These are phyloP conservation scores for Candida pseudoviswanathii DNA, from an alignment of 1,139 yeast species.

Conservation along the genomic window DNA sequence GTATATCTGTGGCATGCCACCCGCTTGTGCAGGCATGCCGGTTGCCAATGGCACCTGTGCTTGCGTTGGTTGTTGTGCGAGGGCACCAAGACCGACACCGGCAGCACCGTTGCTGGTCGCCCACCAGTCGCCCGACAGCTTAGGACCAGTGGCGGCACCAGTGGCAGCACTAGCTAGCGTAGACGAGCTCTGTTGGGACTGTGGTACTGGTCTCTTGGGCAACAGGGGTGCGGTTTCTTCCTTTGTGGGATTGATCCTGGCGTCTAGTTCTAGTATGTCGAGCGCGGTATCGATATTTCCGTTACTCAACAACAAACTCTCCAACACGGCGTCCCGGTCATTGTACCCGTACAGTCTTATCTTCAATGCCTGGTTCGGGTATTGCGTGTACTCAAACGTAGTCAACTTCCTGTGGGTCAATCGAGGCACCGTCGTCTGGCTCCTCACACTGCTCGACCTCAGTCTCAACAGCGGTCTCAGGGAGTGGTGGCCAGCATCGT, in stretches of 20 bases:
- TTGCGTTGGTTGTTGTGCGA: constrained; percentile 12
- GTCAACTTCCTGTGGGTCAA: constrained; percentile 48
- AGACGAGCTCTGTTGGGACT: not conserved
- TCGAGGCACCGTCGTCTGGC: constrained; percentile 26
- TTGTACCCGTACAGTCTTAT: constrained; percentile 48
- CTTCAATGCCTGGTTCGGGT: constrained; percentile 39
- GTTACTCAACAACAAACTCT: constrained; percentile 48
- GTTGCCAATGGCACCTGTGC: not conserved
- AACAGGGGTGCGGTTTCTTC: constrained; percentile 46
- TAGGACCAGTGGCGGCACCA: not conserved
- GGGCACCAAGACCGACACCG: no score
- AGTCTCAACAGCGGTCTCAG: constrained; percentile 17
- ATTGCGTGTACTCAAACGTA: constrained; percentile 44
- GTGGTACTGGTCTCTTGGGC: constrained; percentile 45
- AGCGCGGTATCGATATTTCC: constrained; percentile 54
- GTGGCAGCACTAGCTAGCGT: constrained; percentile 8
- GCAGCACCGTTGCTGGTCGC: constrained; percentile 9
- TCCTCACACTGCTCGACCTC: constrained; percentile 27
- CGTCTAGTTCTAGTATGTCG: constrained; percentile 47
- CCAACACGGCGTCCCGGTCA: constrained; percentile 50
- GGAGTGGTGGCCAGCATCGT: constrained; percentile 7
- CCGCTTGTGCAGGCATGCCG: not conserved
- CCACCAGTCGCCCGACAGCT: constrained; percentile 32
- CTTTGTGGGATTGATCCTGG: constrained; percentile 36
- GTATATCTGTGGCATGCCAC: constrained; percentile 44